phyloP scores from a whole-genome alignment of 768 basidiomycete genomes.

The Suillus americanus region DNA sequence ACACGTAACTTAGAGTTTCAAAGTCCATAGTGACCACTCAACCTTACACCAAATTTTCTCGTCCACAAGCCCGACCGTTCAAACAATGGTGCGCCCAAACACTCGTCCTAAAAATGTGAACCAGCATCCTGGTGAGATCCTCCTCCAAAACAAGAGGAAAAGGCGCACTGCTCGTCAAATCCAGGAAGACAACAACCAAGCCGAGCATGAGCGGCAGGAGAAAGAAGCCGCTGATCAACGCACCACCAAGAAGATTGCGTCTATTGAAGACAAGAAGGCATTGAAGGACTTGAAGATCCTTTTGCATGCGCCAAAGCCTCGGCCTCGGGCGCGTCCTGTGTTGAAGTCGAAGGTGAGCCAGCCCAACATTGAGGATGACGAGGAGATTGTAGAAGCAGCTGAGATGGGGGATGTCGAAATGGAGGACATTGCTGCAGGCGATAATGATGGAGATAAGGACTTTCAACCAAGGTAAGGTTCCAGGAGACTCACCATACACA shows the following conservation, averaged over 20 bases:
- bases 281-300: neutral
- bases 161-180: neutral
- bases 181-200: neutral
- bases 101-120: neutral
- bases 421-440: neutral
- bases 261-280: neutral
- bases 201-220: neutral
- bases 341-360: too few relatives aligned
- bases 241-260: neutral
- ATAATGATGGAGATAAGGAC: neutral
- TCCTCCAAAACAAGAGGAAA: neutral
- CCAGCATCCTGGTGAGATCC: neutral
- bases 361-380: neutral
- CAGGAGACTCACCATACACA: neutral
- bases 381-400: neutral
- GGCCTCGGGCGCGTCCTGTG: neutral
- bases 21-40: neutral
- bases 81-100: neutral
- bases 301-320: neutral
- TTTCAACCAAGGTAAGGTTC: neutral
- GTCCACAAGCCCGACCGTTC: neutral
- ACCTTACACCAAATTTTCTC: neutral
- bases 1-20: neutral
- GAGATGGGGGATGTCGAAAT: neutral
- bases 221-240: neutral